phyloP scores from a whole-genome alignment of 1,139 yeast genomes.

The Scheffersomyces parashehatae region DNA sequence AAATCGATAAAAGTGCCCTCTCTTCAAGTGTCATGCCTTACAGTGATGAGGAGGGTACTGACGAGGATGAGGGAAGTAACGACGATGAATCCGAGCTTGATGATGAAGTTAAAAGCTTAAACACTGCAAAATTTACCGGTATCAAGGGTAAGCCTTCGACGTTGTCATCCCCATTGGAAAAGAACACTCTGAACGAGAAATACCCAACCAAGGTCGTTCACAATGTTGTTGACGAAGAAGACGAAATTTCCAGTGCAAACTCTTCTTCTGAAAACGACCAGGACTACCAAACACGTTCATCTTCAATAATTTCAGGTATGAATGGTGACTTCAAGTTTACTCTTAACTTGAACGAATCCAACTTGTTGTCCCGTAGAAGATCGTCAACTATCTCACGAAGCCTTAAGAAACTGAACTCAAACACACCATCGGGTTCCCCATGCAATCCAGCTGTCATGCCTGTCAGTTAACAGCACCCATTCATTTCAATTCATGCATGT shows the following conservation, averaged over 20 bases:
- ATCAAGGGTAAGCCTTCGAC: background rate
- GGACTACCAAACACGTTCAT: conserved; percentile 42
- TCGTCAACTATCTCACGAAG: conserved; percentile 16
- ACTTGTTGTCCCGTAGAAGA: conserved; percentile 39
- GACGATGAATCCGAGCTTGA: conserved; percentile 17
- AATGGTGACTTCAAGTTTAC: conserved; percentile 47
- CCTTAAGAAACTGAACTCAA: conserved; percentile 8
- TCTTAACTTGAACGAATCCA: conserved; percentile 44
- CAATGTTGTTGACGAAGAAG: conserved; percentile 11
- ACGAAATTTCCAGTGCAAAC: conserved; percentile 12
- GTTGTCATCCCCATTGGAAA: conserved; percentile 11
- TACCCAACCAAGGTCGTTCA: background rate
- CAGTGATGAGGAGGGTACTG: conserved; percentile 16
- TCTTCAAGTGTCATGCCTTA: background rate
- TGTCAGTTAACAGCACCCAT: no score
- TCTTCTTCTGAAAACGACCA: conserved; percentile 15
- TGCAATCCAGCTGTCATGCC: no score
- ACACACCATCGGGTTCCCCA: conserved; percentile 3
- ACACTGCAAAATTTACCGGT: conserved; percentile 2
- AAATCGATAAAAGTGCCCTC: conserved; percentile 14
- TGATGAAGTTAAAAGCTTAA: conserved; percentile 15
- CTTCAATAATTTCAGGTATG: conserved; percentile 42
- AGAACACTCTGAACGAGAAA: background rate
- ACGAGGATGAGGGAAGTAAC: conserved; percentile 18
- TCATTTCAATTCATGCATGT: no score